Percentiles rank a stretch among this genome's conserved stretches.
Conservation (phyloP, 2,329 filamentous ascomycete species). For the Aspergillus cejpii region DNA sequence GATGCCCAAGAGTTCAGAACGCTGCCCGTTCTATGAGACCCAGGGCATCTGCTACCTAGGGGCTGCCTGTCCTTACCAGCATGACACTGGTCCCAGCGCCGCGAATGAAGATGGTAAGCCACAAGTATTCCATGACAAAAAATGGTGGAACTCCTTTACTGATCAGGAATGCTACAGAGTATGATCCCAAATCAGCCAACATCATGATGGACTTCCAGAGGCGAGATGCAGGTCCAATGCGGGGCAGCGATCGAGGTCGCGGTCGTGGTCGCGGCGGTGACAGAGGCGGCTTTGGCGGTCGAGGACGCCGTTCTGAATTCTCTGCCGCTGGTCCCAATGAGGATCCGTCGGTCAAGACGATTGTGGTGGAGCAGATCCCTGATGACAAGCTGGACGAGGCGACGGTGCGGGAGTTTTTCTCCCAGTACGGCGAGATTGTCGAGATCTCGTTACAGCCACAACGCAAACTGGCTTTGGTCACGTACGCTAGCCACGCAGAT, state of each 20-base stretch:
- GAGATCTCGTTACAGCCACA: slow-evolving; percentile 50
- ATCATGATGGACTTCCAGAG: slow-evolving; percentile 33
- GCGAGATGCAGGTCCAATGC: slow-evolving; percentile 19
- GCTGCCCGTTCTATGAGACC: slow-evolving; percentile 53
- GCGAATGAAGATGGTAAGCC: slow-evolving; percentile 35
- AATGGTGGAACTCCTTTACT: not conserved
- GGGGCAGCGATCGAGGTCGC: slow-evolving; percentile 30
- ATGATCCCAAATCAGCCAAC: slow-evolving; percentile 49
- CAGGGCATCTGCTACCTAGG: slow-evolving; percentile 54
- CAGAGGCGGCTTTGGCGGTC: slow-evolving; percentile 36
- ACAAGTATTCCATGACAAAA: not conserved
- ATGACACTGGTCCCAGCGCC: slow-evolving; percentile 43
- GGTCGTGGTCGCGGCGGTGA: slow-evolving; percentile 41
- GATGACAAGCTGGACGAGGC: slow-evolving; percentile 51
- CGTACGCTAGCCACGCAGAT: slow-evolving; percentile 46
- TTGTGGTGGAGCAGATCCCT: slow-evolving; percentile 57
- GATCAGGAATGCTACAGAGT: slow-evolving; percentile 35
- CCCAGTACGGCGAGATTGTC: slow-evolving; percentile 51
- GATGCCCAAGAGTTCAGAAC: slow-evolving; percentile 33
- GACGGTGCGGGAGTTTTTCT: slow-evolving; percentile 51
- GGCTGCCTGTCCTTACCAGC: slow-evolving; percentile 52
- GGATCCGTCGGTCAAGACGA: slow-evolving; percentile 49
- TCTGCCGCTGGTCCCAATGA: slow-evolving; percentile 48
- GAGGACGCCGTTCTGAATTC: slow-evolving; percentile 47
- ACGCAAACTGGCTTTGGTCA: slow-evolving; percentile 51